Percentiles rank a stretch among this genome's conserved stretches.
These are phyloP conservation scores for Bruguiera hainesii DNA, from an alignment of 441 rosid species.

Conservation along the genomic window DNA sequence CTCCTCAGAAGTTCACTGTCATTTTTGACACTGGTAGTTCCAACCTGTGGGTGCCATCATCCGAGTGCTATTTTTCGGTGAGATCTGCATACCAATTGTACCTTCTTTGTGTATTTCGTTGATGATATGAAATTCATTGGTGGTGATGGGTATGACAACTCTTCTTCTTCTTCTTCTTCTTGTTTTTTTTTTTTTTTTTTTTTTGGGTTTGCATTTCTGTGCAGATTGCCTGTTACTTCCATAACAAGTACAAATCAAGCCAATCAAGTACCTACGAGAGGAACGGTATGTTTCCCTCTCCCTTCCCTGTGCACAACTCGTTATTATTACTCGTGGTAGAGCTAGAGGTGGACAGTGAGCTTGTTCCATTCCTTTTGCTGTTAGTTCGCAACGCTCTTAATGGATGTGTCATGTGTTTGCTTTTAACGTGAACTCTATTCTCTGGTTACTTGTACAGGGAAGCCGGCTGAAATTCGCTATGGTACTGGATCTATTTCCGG, in stretches of 20 bases:
- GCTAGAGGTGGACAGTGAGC: too few species aligned
- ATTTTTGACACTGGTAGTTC: conserved; percentile 89
- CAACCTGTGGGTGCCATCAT: conserved; percentile 83
- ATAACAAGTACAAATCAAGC: conserved; percentile 61
- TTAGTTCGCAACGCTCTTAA: too few species aligned
- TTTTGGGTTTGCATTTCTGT: conserved; percentile 7
- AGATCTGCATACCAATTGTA: conserved; percentile 24
- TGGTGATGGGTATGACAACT: neutral
- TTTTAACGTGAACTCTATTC: too few species aligned
- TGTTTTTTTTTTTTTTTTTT: neutral
- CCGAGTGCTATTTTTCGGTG: conserved; percentile 65
- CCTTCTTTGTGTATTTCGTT: neutral
- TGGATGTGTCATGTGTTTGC: too few species aligned
- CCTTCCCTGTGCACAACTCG: too few species aligned
- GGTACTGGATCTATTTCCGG: conserved; percentile 80
- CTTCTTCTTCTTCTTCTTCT: too few species aligned
- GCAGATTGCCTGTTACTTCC: conserved; percentile 70
- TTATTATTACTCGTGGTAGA: too few species aligned
- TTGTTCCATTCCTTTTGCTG: too few species aligned
- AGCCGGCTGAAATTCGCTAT: conserved; percentile 58
- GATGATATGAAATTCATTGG: neutral
- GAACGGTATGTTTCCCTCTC: conserved; percentile 44
- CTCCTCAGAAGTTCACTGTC: conserved; percentile 74
- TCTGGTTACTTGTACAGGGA: conserved; percentile 35
- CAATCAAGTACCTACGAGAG: conserved; percentile 58